Conservation (phyloP, 108 stramenopile species). For the Aurantiochytrium sp. region DNA sequence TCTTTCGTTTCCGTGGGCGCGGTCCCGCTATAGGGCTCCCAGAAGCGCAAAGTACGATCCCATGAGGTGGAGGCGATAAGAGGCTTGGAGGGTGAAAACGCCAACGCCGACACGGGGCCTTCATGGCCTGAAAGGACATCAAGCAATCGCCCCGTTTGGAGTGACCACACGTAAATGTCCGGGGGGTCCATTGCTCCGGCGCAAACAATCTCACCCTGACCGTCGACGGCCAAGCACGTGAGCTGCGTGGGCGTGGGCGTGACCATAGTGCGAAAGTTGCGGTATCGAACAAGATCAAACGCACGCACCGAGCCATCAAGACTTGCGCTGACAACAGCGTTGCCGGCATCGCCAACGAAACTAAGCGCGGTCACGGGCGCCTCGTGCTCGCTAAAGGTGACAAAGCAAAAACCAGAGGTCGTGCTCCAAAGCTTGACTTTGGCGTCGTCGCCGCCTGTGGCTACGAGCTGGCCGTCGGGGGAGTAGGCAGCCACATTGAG, state of each 20-base stretch:
- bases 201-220: conserved; percentile 65
- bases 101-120: conserved; percentile 73
- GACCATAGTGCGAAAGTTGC: conserved; percentile 86
- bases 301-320: conserved; percentile 94
- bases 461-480: conserved; percentile 80
- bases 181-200: conserved; percentile 85
- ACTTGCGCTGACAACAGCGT: conserved; percentile 79
- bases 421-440: conserved; percentile 96
- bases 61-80: conserved; percentile 81
- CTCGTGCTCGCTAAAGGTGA: conserved; percentile 85
- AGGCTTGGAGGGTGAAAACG: conserved; percentile 60
- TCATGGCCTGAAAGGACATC: conserved; percentile 90
- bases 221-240: conserved; percentile 81
- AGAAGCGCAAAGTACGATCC: conserved; percentile 93
- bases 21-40: conserved; percentile 84
- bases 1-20: conserved; percentile 65
- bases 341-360: conserved; percentile 64
- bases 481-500: conserved; percentile 85
- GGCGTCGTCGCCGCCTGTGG: conserved; percentile 94
- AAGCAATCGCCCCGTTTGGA: conserved; percentile 76
- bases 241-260: conserved; percentile 84
- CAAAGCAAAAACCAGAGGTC: conserved; percentile 89
- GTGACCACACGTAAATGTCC: conserved; percentile 83
- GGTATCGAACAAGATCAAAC: conserved; percentile 88
- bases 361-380: conserved; percentile 82